These are phyloP conservation scores for Botrytis hyacinthi DNA, from an alignment of 2,329 filamentous ascomycete species.

Conservation along the genomic window DNA sequence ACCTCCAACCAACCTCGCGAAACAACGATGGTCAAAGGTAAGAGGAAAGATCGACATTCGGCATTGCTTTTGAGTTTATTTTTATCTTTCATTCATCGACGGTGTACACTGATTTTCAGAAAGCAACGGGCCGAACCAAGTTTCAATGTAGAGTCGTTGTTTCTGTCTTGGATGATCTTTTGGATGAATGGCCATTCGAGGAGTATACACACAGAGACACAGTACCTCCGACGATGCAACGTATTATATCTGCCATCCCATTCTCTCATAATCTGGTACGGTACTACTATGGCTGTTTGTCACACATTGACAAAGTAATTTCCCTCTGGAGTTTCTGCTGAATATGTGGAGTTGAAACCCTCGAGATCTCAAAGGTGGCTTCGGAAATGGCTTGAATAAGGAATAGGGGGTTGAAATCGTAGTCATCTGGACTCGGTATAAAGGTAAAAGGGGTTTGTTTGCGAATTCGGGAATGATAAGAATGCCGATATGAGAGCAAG, in stretches of 20 bases:
- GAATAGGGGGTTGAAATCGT: background rate
- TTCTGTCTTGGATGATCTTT: background rate
- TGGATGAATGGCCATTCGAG: background rate
- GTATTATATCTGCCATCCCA: background rate
- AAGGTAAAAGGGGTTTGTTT: background rate
- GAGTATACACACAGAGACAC: background rate
- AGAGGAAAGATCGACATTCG: background rate
- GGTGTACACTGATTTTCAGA: background rate
- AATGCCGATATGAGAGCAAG: background rate
- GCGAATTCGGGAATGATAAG: background rate
- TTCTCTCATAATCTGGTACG: background rate
- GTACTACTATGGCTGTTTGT: background rate
- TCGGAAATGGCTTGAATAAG: background rate
- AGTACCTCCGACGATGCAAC: background rate
- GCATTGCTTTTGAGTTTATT: background rate
- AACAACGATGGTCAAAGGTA: background rate
- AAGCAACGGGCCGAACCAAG: background rate
- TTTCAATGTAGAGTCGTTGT: background rate
- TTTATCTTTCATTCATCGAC: background rate
- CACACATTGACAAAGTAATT: background rate
- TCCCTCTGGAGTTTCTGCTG: background rate
- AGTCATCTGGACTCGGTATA: background rate
- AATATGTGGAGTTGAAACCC: background rate
- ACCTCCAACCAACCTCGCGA: background rate
- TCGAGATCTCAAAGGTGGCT: background rate